Evolutionary conservation across 2,329 filamentous ascomycete genomes (phyloP).

Genomic region (Beauveria sp.): DNA sequence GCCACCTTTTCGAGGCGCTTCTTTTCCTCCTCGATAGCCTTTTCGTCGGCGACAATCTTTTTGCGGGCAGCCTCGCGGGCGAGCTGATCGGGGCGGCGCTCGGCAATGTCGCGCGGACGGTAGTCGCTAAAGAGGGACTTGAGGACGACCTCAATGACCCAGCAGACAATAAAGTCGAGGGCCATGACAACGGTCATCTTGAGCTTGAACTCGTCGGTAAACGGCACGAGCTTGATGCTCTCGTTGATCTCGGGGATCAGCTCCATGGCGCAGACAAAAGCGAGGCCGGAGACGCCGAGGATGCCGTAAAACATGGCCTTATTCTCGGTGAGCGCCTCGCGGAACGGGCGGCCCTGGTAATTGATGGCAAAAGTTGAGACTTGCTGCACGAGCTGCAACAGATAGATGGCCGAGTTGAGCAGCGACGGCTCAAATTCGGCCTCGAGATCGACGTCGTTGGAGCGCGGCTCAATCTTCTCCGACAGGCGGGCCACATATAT

Average conservation of each 20-base stretch:
- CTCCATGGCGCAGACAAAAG: slow-evolving; percentile 91
- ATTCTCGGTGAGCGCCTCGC: slow-evolving; percentile 91
- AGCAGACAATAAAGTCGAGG: slow-evolving; percentile 81
- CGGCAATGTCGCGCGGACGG: slow-evolving; percentile 86
- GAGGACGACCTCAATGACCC: slow-evolving; percentile 74
- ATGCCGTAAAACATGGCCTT: slow-evolving; percentile 98
- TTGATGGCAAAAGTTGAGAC: slow-evolving; percentile 99
- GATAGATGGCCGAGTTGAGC: slow-evolving; percentile 93
- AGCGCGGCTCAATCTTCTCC: slow-evolving; percentile 67
- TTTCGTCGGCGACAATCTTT: slow-evolving; percentile 43
- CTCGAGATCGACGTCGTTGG: slow-evolving; percentile 72
- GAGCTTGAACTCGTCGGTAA: slow-evolving; percentile 78
- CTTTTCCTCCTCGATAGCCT: slow-evolving; percentile 43
- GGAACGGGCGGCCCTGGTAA: slow-evolving; percentile 97
- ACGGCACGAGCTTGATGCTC: slow-evolving; percentile 85
- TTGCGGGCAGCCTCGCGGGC: slow-evolving; percentile 65
- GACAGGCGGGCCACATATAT: slow-evolving; percentile 92
- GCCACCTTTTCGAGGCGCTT: slow-evolving; percentile 47
- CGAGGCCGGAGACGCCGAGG: slow-evolving; percentile 78
- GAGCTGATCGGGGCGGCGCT: slow-evolving; percentile 78
- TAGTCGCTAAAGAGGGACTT: slow-evolving; percentile 87
- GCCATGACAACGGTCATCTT: slow-evolving; percentile 82
- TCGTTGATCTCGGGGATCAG: slow-evolving; percentile 93
- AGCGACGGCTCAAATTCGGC: slow-evolving; percentile 90
- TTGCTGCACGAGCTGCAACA: slow-evolving; percentile 95